Conservation (phyloP, 352 stramenopile genomes). For the Globisporangium okanoganense region DNA sequence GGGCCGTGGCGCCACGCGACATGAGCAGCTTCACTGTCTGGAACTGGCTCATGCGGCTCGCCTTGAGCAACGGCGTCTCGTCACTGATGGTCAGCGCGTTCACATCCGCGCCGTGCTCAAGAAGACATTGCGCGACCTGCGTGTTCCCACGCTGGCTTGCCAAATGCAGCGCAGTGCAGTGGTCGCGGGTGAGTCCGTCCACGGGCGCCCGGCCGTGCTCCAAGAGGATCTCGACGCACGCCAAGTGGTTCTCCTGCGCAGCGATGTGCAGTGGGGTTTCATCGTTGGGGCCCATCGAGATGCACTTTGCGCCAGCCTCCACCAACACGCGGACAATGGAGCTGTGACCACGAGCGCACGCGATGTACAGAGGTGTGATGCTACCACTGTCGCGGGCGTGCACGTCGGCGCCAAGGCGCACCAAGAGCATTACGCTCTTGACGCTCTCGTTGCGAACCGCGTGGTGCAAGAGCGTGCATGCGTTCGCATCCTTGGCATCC, state of each 20-base stretch:
- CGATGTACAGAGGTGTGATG: constrained; percentile 76
- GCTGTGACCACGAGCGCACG: constrained; percentile 61
- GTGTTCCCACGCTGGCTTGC: constrained; percentile 78
- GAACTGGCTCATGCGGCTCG: constrained; percentile 78
- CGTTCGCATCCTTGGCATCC: constrained; percentile 35
- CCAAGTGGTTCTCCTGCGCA: constrained; percentile 77
- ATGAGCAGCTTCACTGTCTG: constrained; percentile 74
- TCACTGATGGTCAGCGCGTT: constrained; percentile 54
- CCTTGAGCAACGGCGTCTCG: constrained; percentile 76
- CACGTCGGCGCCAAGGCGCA: constrained; percentile 61
- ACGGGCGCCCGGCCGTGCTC: constrained; percentile 39
- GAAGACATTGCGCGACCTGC: constrained; percentile 52
- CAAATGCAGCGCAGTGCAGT: constrained; percentile 72
- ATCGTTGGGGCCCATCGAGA: constrained; percentile 56
- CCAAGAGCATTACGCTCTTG: constrained; percentile 55
- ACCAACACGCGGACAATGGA: constrained; percentile 59
- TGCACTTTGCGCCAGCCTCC: constrained; percentile 47
- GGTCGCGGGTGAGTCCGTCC: constrained; percentile 51
- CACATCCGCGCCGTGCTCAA: constrained; percentile 67
- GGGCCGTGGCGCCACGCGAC: constrained; percentile 37
- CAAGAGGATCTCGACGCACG: constrained; percentile 62
- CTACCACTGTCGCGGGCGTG: constrained; percentile 53
- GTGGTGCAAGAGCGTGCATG: constrained; percentile 60
- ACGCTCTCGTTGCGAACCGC: constrained; percentile 48
- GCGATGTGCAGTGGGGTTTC: constrained; percentile 79